Base-by-base conservation (phyloP, 83 land plant species). In the Picea abies region DNA sequence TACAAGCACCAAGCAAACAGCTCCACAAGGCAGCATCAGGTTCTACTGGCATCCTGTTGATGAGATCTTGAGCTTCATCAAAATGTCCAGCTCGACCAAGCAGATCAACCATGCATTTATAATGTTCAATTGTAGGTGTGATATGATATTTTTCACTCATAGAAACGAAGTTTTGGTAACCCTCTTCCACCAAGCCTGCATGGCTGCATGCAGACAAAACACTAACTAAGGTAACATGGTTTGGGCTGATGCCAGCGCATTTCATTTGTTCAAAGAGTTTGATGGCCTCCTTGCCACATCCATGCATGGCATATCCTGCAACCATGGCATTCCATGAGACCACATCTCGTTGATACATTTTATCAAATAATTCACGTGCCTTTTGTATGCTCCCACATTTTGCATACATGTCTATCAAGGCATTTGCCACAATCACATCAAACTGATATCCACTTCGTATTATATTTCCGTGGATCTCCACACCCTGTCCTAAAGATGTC, bases 181-280 rank as follows among this genome's bases (percentile, higher is more conserved):
- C 89, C 15, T 87, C 79, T 22, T 84, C 77, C 12, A 84, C 67
- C 47, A 84, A n/a, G 5, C 86, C 86, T 44, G 89, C 35, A 60
- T 87, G 86, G 66, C 82, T 84, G 49, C 89, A 87, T 60, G 89
- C 86, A 69, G 14, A 80, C 79, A 87, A 65, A n/a, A 84, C 44
- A 64, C 69, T 60, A 29, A 82, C 10, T 49, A 83, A 87, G 11
- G 86, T 82, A 3, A 79, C 68, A 63, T 60, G 23, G 60, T 87
- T 82, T 47, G 87, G 82, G 29, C 72, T 78, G 76, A 68, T 56
- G 37, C 79, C 81, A 56, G 44, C 0, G 17, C 35, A 35, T 73
- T 44, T 22, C 78, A 84, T 84, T 35, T 70, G 60, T 22, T 84
- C 82, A 14, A 84, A 84, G 56, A 84, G 20, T 5, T 79, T 14